Conservation (phyloP, 2,329 filamentous ascomycete genomes). For the Arthroderma uncinatum region DNA sequence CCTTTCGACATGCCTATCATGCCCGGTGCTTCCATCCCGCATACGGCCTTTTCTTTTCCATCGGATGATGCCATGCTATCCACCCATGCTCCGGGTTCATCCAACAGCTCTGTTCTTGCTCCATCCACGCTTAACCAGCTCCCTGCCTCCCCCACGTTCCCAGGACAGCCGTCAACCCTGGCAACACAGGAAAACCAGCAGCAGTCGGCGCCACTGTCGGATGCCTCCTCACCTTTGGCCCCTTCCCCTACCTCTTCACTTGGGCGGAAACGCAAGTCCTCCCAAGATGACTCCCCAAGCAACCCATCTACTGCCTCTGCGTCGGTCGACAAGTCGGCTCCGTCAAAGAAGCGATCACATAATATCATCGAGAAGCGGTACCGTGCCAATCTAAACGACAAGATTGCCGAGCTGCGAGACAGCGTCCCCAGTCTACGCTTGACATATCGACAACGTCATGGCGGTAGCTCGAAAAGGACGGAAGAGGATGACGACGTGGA, state of each 20-base stretch:
- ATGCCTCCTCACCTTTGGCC: constrained; percentile 7
- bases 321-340: constrained; percentile 39
- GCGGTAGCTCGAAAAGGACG: constrained; percentile 46
- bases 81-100: constrained; percentile 4
- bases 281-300: constrained; percentile 2
- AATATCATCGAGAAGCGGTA: constrained; percentile 99
- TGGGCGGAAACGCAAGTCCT: constrained; percentile 11
- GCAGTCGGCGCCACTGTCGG: not conserved
- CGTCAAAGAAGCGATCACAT: constrained; percentile 84
- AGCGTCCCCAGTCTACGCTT: constrained; percentile 83
- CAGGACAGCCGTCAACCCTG: not conserved
- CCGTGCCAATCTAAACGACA: constrained; percentile 91
- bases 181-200: not conserved
- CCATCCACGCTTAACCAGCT: constrained; percentile 1
- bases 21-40: not conserved
- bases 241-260: constrained; percentile 6
- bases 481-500: constrained; percentile 68
- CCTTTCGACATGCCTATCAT: constrained; percentile 11
- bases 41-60: constrained; percentile 4
- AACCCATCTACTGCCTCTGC: constrained; percentile 44
- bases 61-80: constrained; percentile 8
- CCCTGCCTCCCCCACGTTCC: constrained; percentile 7
- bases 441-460: constrained; percentile 52
- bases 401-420: constrained; percentile 83
- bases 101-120: not conserved